These are phyloP conservation scores for Saccharomycopsis hybrid DNA, from an alignment of 1,139 yeast species.

Conservation along the genomic window DNA sequence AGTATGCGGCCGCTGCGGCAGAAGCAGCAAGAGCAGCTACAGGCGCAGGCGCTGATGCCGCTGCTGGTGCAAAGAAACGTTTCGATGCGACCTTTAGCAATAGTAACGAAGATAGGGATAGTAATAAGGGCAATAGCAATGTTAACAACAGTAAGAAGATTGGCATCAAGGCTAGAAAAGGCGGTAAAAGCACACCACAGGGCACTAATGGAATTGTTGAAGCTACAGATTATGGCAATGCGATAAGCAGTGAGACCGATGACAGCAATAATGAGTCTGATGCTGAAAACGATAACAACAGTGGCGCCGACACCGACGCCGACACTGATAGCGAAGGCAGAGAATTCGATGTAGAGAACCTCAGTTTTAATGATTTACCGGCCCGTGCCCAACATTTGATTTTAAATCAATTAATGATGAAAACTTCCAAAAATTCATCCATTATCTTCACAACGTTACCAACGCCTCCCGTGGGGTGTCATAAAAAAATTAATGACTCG, in stretches of 20 bases:
- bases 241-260: background rate
- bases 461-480: conserved; percentile 79
- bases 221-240: background rate
- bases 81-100: background rate
- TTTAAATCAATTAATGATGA: conserved; percentile 75
- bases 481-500: conserved; percentile 59
- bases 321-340: conserved; percentile 3
- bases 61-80: background rate
- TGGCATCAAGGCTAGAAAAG: no score
- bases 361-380: conserved; percentile 77
- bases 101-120: background rate
- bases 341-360: conserved; percentile 30
- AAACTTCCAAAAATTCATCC: conserved; percentile 51
- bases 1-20: conserved; percentile 5
- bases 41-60: background rate
- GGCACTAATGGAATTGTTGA: no score
- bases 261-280: background rate
- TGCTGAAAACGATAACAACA: conserved; percentile 6
- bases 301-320: conserved; percentile 11
- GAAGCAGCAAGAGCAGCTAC: conserved; percentile 21
- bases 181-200: no score
- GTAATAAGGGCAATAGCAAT: background rate
- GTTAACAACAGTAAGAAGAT: background rate
- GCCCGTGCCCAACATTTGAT: conserved; percentile 88
- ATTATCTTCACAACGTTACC: conserved; percentile 87